Conservation (phyloP, 805 yeast genomes). For the Jamesozyma rosinii region DNA sequence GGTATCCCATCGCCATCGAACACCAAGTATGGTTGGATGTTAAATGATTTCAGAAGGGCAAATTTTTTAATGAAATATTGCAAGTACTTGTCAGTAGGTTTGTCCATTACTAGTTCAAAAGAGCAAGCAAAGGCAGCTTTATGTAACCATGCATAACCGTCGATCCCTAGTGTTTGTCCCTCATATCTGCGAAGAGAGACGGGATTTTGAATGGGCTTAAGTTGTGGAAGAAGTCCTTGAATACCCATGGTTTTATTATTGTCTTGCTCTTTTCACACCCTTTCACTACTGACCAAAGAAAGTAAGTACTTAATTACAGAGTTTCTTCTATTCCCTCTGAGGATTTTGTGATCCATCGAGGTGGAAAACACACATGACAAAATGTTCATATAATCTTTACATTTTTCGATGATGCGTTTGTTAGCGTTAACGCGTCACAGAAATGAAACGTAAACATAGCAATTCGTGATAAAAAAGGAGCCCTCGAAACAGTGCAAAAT, state of each 20-base stretch:
- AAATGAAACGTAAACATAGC: no score
- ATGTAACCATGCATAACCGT: conserved; percentile 95
- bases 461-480: no score
- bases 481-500: no score
- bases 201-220: conserved; percentile 63
- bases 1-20: conserved; percentile 89
- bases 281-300: background rate
- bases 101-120: conserved; percentile 61
- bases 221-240: conserved; percentile 66
- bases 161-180: conserved; percentile 82
- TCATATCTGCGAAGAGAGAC: conserved; percentile 49
- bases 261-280: background rate
- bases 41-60: conserved; percentile 52
- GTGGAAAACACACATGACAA: no score
- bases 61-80: conserved; percentile 61
- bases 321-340: no score
- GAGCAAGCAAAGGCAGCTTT: conserved; percentile 78
- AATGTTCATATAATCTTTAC: no score
- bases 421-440: no score
- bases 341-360: no score
- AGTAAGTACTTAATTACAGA: no score
- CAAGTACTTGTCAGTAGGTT: conserved; percentile 64
- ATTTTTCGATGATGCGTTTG: no score
- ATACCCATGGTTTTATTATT: conserved; percentile 54
- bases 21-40: conserved; percentile 76